Conservation (phyloP, 352 stramenopile genomes). For the Peronosclerospora sorghi region DNA sequence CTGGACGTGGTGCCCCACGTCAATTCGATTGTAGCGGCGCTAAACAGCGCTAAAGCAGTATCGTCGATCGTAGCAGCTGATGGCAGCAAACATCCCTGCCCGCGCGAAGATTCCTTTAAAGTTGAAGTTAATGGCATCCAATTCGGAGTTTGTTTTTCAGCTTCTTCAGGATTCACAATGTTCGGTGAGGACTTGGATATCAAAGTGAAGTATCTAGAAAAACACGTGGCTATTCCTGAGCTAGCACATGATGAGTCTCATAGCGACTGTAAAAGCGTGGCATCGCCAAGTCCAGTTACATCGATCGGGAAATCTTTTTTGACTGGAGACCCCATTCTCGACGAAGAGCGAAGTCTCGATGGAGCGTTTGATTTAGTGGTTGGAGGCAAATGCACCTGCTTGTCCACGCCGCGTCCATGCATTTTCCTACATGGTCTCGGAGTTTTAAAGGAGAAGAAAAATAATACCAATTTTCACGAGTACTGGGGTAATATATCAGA, state of each 20-base stretch:
- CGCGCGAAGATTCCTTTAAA: constrained; percentile 15
- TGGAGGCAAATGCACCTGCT: constrained; percentile 3
- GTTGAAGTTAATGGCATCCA: constrained; percentile 19
- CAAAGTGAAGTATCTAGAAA: constrained; percentile 13
- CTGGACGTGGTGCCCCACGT: constrained; percentile 11
- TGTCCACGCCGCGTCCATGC: constrained; percentile 4
- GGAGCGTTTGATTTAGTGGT: constrained; percentile 4
- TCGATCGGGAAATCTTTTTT: constrained; percentile 9
- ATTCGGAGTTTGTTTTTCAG: constrained; percentile 27
- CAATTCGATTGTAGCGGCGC: constrained; percentile 13
- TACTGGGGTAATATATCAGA: constrained; percentile 13
- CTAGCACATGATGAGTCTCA: neutral
- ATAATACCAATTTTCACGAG: constrained; percentile 1
- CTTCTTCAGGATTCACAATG: constrained; percentile 15
- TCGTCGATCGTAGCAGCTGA: constrained; percentile 5
- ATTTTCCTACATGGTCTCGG: constrained; percentile 14
- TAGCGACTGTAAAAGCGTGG: constrained; percentile 6
- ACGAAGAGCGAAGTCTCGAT: constrained; percentile 3
- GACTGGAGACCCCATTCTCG: constrained; percentile 7
- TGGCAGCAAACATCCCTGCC: constrained; percentile 11
- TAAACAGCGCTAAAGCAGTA: constrained; percentile 11
- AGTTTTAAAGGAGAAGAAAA: neutral
- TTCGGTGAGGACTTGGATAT: constrained; percentile 23
- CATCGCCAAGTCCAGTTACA: constrained; percentile 5
- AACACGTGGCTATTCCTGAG: constrained; percentile 1